phyloP scores from a whole-genome alignment of 768 basidiomycete genomes.

The Rhodosporidiobolus sp. region DNA sequence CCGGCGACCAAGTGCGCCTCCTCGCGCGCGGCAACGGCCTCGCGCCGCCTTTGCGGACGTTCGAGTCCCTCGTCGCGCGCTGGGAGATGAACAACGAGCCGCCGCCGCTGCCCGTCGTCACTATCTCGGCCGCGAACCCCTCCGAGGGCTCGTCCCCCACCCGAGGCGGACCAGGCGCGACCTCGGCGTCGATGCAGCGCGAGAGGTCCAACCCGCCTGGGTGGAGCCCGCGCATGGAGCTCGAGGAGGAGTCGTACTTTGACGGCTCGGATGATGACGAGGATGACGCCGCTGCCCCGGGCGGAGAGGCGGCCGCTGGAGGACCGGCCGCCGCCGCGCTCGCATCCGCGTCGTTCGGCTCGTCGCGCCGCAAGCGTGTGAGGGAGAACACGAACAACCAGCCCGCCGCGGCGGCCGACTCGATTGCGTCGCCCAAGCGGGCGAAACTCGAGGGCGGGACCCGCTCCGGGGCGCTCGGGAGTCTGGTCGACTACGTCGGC shows the following conservation, averaged over 20 bases:
- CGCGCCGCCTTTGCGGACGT: slow-evolving; percentile 63
- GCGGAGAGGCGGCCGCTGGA: not conserved
- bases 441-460: not conserved
- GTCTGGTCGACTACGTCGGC: slow-evolving; percentile 19
- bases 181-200: slow-evolving; percentile 30
- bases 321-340: not conserved
- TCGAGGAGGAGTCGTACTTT: slow-evolving; percentile 91
- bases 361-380: slow-evolving; percentile 22
- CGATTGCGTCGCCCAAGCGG: not conserved
- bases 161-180: slow-evolving; percentile 53
- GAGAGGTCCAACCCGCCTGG: slow-evolving; percentile 50
- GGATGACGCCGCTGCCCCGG: slow-evolving; percentile 45
- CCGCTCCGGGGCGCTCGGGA: not conserved
- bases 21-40: slow-evolving; percentile 56
- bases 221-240: slow-evolving; percentile 53
- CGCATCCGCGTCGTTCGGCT: not conserved
- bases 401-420: too few relatives aligned
- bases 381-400: slow-evolving; percentile 4
- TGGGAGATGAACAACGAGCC: slow-evolving; percentile 89
- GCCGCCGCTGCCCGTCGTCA: slow-evolving; percentile 42
- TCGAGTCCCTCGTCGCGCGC: slow-evolving; percentile 67
- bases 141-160: slow-evolving; percentile 60
- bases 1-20: slow-evolving; percentile 63
- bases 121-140: not conserved
- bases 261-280: slow-evolving; percentile 89